phyloP scores from a whole-genome alignment of 306 rosid genomes.

The Trichosanthes cucumerina region DNA sequence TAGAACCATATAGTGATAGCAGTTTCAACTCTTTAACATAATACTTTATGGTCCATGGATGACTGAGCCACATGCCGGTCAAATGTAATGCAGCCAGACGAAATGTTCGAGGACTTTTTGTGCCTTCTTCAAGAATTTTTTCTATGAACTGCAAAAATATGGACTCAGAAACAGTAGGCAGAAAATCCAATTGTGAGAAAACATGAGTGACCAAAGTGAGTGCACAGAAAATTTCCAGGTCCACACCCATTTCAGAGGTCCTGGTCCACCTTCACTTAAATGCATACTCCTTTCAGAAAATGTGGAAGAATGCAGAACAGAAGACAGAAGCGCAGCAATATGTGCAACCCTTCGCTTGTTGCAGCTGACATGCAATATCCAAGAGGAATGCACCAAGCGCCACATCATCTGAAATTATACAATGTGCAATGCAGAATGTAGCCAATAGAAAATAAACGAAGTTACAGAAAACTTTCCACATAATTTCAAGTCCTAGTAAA shows the following conservation, averaged over 20 bases:
- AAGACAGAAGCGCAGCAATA: conserved; percentile 86
- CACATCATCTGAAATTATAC: conserved; percentile 56
- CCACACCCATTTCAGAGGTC: conserved; percentile 94
- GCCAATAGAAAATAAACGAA: neutral
- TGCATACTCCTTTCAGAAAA: conserved; percentile 80
- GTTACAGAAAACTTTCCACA: neutral
- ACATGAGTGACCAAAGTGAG: neutral
- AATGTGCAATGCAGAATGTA: neutral
- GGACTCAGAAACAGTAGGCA: conserved; percentile 15
- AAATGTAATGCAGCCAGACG: conserved; percentile 96
- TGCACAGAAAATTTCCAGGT: conserved; percentile 19
- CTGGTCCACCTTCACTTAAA: conserved; percentile 42
- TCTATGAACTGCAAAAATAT: conserved; percentile 46
- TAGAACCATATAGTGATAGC: conserved; percentile 82
- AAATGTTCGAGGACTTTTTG: conserved; percentile 90
- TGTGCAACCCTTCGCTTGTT: conserved; percentile 91
- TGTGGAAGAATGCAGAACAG: conserved; percentile 72
- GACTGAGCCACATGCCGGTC: conserved; percentile 68
- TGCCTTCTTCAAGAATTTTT: conserved; percentile 84
- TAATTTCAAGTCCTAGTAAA: neutral
- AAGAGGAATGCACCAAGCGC: conserved; percentile 84
- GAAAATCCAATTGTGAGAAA: neutral
- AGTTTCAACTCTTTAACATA: conserved; percentile 73
- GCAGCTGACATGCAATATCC: conserved; percentile 87
- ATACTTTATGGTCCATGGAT: conserved; percentile 73